Conservation (phyloP, 2,329 filamentous ascomycete species). For the Trichoderma koningii region DNA sequence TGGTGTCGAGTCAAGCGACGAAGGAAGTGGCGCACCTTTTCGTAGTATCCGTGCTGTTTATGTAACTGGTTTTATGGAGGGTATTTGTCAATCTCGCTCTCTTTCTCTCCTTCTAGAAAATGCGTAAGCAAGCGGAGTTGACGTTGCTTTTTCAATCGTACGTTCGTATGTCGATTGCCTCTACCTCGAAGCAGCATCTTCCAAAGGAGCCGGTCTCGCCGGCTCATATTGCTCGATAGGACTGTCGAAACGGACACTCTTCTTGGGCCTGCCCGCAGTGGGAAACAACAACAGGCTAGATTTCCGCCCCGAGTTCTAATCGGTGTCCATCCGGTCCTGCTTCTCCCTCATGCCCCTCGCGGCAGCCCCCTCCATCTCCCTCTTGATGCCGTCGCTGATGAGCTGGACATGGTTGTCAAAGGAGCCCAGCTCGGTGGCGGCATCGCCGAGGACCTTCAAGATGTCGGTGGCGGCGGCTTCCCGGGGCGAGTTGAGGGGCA, state of each 20-base stretch:
- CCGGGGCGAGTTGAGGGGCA: conserved; percentile 29
- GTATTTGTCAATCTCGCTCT: neutral
- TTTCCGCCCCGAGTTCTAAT: conserved; percentile 19
- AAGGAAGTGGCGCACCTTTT: neutral
- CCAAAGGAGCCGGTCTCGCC: neutral
- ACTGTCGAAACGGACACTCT: conserved; percentile 11
- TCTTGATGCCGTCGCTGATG: conserved; percentile 31
- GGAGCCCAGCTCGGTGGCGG: conserved; percentile 30
- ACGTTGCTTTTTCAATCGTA: no score
- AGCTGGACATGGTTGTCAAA: conserved; percentile 34
- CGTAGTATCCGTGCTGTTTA: neutral
- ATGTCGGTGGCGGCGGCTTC: conserved; percentile 32
- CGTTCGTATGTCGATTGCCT: no score
- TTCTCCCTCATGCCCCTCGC: neutral
- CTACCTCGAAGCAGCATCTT: neutral
- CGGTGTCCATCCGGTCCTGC: conserved; percentile 11
- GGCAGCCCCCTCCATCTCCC: neutral
- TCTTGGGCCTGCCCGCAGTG: neutral
- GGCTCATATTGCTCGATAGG: neutral
- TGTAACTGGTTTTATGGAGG: neutral
- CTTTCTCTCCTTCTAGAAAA: neutral
- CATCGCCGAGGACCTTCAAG: conserved; percentile 31
- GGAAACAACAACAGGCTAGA: conserved; percentile 12
- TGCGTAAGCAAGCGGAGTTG: neutral
- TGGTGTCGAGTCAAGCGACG: neutral